Evolutionary conservation across 441 rosid species (phyloP).

Genomic region (Croton laevigatus): DNA sequence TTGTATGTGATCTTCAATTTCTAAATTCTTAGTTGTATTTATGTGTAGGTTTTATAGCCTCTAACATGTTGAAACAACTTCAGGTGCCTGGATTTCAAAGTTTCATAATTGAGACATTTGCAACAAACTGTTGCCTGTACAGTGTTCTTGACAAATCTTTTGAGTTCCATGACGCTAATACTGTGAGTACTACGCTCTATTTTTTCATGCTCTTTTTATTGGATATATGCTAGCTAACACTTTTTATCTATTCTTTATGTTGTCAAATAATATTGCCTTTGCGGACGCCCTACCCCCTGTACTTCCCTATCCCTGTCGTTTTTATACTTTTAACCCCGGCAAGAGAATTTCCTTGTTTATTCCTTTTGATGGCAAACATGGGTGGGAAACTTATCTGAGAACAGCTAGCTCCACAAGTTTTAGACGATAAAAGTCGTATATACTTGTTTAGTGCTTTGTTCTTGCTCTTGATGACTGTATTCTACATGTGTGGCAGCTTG

Average conservation of each 20-base stretch:
- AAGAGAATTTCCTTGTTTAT: not conserved
- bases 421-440: not conserved
- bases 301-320: too few species aligned
- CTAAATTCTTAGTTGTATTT: slow-evolving; percentile 11
- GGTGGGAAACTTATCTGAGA: not conserved
- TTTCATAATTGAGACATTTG: slow-evolving; percentile 65
- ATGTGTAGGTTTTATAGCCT: slow-evolving; percentile 2
- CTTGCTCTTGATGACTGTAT: not conserved
- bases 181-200: slow-evolving; percentile 50
- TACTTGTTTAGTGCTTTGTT: not conserved
- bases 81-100: slow-evolving; percentile 87
- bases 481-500: slow-evolving; percentile 46
- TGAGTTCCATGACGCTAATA: slow-evolving; percentile 80
- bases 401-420: not conserved
- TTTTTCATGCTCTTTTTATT: not conserved
- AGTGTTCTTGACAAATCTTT: slow-evolving; percentile 89
- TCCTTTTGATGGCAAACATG: not conserved
- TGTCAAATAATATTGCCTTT: not conserved
- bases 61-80: slow-evolving; percentile 16
- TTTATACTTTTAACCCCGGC: too few species aligned
- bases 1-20: slow-evolving; percentile 13
- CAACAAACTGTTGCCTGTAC: slow-evolving; percentile 72
- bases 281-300: too few species aligned
- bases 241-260: not conserved
- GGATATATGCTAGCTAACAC: not conserved